Evolutionary conservation across 192 early-diverging fungal genomes (phyloP), one percentile per base, ranked within the genome.

Genomic region (Powellomyces hirtus): DNA sequence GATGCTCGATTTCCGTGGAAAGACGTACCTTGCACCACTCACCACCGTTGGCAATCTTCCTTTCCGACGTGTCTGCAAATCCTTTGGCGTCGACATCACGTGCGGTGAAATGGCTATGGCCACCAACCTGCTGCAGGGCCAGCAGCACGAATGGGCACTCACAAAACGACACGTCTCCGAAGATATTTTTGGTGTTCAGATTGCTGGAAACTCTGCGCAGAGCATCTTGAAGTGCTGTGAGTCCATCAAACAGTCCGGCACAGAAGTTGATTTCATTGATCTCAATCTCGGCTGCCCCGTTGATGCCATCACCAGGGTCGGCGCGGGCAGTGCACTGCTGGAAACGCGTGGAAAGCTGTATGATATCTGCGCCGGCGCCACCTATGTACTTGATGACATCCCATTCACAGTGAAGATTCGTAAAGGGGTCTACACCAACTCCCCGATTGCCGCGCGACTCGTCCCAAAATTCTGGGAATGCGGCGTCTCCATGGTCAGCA

Each of bases 1-100:
- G 62, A 77, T 72, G 62, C 70, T 86, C 22, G 89, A 94, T 75
- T 94, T 93, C 61, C 83, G 84, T 64, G 87, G 89, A 59, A 97
- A 97, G 59, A 86, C 90, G 30, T 98, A 98, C 70, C 78, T 97
- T 52, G 97, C 95, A 11, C 97, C 97, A 7, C 77, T 98, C 64
- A 98, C 97, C 0, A 98, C 96, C 1, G 94, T 98, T 27, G 97
- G 97, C 37, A 98, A 98, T 77, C 75, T 98, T 51, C 97, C 97
- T 31, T 98, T 98, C 83, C 86, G 97, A 11, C 88, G 95, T 18
- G 83, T 97, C 27, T 96, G 94, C 77, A 97, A 97, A 76, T 85
- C 76, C 11, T 95, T 90, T 70, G 97, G 97, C 38, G 94, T 91
- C 5, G 96, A 96, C 72, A 91, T 98, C 38, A 98, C 97, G 4